Conservation (phyloP, 139 green algal genomes). For the Volvox africanus region DNA sequence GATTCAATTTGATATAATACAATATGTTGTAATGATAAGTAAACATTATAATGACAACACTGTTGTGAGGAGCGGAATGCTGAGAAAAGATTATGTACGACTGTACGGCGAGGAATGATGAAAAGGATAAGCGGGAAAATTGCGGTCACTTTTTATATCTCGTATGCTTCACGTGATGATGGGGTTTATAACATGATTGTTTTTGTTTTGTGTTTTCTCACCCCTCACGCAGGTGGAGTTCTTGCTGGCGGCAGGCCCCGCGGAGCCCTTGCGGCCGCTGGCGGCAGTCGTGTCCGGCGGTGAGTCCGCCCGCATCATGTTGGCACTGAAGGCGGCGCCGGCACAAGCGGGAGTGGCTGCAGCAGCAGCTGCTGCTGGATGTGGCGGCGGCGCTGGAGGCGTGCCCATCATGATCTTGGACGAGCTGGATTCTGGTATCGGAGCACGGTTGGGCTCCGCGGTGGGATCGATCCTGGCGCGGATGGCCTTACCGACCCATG, state of each 20-base stretch:
- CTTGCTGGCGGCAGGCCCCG: slow-evolving; percentile 74
- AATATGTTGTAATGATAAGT: too few species aligned
- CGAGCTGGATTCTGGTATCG: slow-evolving; percentile 86
- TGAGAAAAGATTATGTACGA: too few species aligned
- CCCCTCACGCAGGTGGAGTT: slow-evolving; percentile 69
- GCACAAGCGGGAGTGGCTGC: slow-evolving; percentile 9
- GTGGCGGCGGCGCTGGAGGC: background rate
- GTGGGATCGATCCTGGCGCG: slow-evolving; percentile 77
- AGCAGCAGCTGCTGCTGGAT: background rate
- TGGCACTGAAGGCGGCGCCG: slow-evolving; percentile 86
- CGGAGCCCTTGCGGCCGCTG: slow-evolving; percentile 83
- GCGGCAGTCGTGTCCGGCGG: slow-evolving; percentile 81
- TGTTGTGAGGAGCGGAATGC: too few species aligned
- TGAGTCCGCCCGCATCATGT: slow-evolving; percentile 85
- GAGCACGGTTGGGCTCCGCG: slow-evolving; percentile 71
- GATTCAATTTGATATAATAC: too few species aligned
- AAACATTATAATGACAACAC: too few species aligned
- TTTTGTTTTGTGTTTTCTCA: background rate
- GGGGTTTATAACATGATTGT: too few species aligned
- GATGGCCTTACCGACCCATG: slow-evolving; percentile 57
- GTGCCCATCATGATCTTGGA: slow-evolving; percentile 83
- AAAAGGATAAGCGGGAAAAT: too few species aligned
- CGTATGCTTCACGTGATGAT: too few species aligned
- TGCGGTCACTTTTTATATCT: too few species aligned
- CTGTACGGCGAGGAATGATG: too few species aligned